Conservation (phyloP, 2,329 filamentous ascomycete species). For the Ophiostoma tasmaniense region DNA sequence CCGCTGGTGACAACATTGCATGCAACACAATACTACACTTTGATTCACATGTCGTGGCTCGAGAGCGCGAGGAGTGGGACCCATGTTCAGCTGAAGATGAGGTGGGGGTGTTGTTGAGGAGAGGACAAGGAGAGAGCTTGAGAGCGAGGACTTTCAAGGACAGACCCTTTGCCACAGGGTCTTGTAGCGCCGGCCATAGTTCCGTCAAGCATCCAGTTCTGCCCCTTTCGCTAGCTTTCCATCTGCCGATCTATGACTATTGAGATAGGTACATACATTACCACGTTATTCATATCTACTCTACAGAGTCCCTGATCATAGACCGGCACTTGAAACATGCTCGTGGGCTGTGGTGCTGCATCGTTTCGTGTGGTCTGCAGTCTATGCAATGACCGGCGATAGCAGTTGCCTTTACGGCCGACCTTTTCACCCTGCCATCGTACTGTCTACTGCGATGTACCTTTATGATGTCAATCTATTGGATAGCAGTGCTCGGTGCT, state of each 20-base stretch:
- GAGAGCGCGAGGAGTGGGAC: background rate
- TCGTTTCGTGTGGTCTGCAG: background rate
- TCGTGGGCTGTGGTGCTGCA: background rate
- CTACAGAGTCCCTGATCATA: background rate
- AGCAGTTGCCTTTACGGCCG: background rate
- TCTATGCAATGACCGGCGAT: background rate
- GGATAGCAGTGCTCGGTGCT: background rate
- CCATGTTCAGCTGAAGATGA: conserved; percentile 5
- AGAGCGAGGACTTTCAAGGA: background rate
- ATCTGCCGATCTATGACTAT: background rate
- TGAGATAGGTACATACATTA: background rate
- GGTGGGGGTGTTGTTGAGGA: background rate
- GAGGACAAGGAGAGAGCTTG: background rate
- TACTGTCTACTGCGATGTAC: background rate
- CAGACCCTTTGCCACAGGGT: background rate
- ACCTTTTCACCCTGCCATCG: background rate
- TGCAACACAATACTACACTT: background rate
- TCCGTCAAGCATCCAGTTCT: background rate
- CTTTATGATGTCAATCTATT: background rate
- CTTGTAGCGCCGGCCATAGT: background rate
- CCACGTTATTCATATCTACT: background rate
- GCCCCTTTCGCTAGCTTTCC: background rate
- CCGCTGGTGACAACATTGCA: background rate
- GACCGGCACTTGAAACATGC: background rate
- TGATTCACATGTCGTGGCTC: background rate